Evolutionary conservation across 331 rosid genomes (phyloP).

Genomic region (Phaseolus coccineus): DNA sequence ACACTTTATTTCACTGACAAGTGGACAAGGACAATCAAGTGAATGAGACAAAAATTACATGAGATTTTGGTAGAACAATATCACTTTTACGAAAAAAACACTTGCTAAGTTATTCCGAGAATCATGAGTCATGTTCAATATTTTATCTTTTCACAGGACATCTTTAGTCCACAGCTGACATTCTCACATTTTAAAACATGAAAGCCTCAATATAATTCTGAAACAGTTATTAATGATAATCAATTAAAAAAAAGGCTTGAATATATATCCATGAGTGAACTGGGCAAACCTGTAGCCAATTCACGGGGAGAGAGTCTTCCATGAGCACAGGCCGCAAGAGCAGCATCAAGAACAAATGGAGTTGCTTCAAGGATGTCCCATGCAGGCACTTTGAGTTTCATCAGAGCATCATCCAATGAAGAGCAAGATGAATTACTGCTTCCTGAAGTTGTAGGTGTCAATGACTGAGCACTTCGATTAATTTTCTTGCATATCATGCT

Average conservation of each 20-base stretch:
- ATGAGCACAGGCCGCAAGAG: conserved; percentile 96
- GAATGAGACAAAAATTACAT: not conserved
- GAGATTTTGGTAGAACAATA: not conserved
- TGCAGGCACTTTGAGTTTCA: conserved; percentile 89
- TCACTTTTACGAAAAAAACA: not conserved
- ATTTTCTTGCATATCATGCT: conserved; percentile 86
- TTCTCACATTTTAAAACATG: conserved; percentile 27
- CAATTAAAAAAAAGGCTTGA: not conserved
- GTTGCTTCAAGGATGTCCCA: conserved; percentile 98
- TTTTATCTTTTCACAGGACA: conserved; percentile 14
- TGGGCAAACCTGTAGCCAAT: conserved; percentile 85
- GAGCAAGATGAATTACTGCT: conserved; percentile 77
- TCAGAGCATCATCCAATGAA: conserved; percentile 65
- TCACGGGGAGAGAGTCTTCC: conserved; percentile 97
- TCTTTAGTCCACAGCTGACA: conserved; percentile 20
- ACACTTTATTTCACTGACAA: not conserved
- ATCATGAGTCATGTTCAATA: conserved; percentile 22
- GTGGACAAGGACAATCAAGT: not conserved
- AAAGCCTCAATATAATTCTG: conserved; percentile 35
- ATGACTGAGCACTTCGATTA: conserved; percentile 72
- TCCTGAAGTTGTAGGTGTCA: conserved; percentile 79
- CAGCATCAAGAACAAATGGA: conserved; percentile 95
- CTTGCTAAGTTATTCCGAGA: conserved; percentile 14
- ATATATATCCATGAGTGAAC: conserved; percentile 25
- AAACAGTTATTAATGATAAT: conserved; percentile 25